These are phyloP conservation scores for Camelina laxa DNA, from an alignment of 345 rosid species.

Conservation along the genomic window DNA sequence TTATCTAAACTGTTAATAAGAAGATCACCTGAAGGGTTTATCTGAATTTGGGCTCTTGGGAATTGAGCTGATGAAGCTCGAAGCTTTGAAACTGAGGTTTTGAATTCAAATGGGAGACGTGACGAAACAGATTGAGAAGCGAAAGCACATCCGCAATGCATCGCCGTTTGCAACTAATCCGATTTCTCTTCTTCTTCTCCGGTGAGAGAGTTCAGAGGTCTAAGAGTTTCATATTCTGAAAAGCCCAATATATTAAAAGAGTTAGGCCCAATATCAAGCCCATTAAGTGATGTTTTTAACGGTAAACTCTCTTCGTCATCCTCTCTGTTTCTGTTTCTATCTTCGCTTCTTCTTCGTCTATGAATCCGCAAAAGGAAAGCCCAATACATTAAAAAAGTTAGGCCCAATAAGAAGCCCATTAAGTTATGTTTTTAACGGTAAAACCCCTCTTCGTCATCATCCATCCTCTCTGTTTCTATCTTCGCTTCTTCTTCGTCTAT, in stretches of 20 bases:
- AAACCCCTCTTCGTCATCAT: not conserved
- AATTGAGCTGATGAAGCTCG: constrained; percentile 35
- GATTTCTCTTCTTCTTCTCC: constrained; percentile 28
- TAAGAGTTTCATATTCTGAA: not conserved
- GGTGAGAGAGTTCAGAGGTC: constrained; percentile 21
- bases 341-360: constrained; percentile 13
- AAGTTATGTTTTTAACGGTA: not conserved
- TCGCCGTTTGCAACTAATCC: constrained; percentile 40
- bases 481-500: constrained; percentile 14
- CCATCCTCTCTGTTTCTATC: not conserved
- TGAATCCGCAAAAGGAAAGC: constrained; percentile 24
- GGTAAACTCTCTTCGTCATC: not conserved
- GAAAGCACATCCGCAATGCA: constrained; percentile 41
- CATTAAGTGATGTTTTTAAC: not conserved
- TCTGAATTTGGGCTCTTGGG: constrained; percentile 35
- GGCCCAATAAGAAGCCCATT: constrained; percentile 20
- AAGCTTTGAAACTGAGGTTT: constrained; percentile 22
- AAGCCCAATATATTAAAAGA: constrained; percentile 10
- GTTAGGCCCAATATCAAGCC: not conserved
- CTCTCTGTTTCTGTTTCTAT: constrained; percentile 2
- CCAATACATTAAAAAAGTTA: not conserved
- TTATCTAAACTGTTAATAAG: constrained; percentile 18
- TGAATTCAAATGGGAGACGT: constrained; percentile 31
- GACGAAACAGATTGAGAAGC: constrained; percentile 24
- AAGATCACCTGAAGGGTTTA: constrained; percentile 17